Percentiles rank a stretch among this genome's conserved stretches.
These are phyloP conservation scores for Meira nashicola DNA, from an alignment of 1,284 basidiomycete species.

Conservation along the genomic window DNA sequence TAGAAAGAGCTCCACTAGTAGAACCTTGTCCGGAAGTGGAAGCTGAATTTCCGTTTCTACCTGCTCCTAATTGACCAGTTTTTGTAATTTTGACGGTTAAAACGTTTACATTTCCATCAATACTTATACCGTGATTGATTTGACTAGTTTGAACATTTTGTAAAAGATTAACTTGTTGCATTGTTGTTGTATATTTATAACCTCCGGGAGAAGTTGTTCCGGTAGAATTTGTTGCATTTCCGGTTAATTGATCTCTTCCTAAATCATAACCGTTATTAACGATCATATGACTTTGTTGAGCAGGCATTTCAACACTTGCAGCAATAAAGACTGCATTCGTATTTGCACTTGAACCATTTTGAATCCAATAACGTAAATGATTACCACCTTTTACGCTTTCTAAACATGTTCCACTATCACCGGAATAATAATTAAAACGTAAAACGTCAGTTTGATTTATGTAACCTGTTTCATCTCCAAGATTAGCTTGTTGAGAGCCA, in stretches of 20 bases:
- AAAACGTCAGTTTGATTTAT: slow-evolving; percentile 38
- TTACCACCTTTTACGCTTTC: slow-evolving; percentile 47
- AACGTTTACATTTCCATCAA: slow-evolving; percentile 38
- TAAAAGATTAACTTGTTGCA: slow-evolving; percentile 23
- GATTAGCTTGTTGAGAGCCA: slow-evolving; percentile 44
- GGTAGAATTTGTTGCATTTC: slow-evolving; percentile 37
- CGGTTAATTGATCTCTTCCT: slow-evolving; percentile 39
- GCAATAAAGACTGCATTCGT: slow-evolving; percentile 43
- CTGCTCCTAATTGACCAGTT: slow-evolving; percentile 29
- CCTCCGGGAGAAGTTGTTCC: slow-evolving; percentile 29
- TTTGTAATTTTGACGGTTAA: slow-evolving; percentile 40
- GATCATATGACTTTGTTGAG: slow-evolving; percentile 35
- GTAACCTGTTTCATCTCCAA: slow-evolving; percentile 45
- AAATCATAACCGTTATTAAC: slow-evolving; percentile 45
- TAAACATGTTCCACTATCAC: slow-evolving; percentile 33
- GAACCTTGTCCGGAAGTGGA: not conserved
- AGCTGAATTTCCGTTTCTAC: not conserved
- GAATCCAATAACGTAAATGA: slow-evolving; percentile 47
- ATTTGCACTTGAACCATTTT: slow-evolving; percentile 29
- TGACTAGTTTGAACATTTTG: slow-evolving; percentile 21
- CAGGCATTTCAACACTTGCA: slow-evolving; percentile 34
- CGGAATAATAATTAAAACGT: slow-evolving; percentile 35
- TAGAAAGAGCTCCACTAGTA: not conserved
- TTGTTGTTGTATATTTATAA: slow-evolving; percentile 33
- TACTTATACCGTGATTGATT: slow-evolving; percentile 46